Percentiles rank a stretch among this genome's conserved stretches.
These are phyloP conservation scores for Gnaphalium uliginosum DNA, from an alignment of 129 eudicot species.

Conservation along the genomic window DNA sequence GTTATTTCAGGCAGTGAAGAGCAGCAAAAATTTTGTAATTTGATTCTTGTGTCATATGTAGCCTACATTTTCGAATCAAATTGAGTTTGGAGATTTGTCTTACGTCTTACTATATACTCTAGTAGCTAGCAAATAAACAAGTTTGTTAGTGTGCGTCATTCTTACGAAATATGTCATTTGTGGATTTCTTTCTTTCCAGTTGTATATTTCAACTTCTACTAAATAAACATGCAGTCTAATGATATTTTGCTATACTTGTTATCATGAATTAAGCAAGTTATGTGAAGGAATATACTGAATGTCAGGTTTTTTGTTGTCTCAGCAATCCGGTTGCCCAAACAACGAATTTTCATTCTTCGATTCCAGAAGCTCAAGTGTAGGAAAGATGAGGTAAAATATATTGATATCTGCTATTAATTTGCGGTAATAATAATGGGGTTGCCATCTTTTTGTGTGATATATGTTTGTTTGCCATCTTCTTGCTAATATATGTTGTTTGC, in stretches of 20 bases:
- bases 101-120: too few species aligned
- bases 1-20: too few species aligned
- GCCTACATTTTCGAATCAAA: neutral
- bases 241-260: too few species aligned
- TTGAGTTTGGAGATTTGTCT: neutral
- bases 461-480: neutral
- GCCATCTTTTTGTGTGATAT: constrained; percentile 1
- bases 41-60: neutral
- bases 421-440: neutral
- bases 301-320: constrained; percentile 7
- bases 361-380: constrained; percentile 17
- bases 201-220: too few species aligned
- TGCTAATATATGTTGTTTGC: neutral
- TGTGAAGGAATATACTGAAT: constrained; percentile 5
- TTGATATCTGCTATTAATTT: neutral
- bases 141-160: too few species aligned
- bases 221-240: too few species aligned
- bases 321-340: constrained; percentile 15
- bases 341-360: constrained; percentile 6
- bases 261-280: neutral
- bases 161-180: too few species aligned
- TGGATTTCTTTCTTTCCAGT: too few species aligned
- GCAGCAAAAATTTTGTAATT: neutral
- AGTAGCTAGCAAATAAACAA: too few species aligned
- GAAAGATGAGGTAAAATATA: constrained; percentile 31